These are phyloP conservation scores for Trichoderma citrinoviride DNA, from an alignment of 2,329 filamentous ascomycete species.

Conservation along the genomic window DNA sequence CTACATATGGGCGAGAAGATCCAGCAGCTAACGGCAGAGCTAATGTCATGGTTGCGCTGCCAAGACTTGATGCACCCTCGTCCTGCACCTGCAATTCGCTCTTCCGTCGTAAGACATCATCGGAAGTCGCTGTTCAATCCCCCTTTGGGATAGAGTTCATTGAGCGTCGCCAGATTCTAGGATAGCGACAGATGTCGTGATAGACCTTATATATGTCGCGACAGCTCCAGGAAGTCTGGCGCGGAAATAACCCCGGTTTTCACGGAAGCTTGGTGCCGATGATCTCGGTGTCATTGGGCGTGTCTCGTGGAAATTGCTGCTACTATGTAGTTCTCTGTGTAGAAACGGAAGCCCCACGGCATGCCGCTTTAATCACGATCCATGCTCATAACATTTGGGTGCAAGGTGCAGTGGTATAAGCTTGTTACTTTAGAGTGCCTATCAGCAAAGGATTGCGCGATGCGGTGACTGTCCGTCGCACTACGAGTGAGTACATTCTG, in stretches of 20 bases:
- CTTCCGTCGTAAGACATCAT: neutral
- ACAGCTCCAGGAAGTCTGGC: neutral
- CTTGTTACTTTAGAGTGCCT: neutral
- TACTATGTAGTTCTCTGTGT: too few relatives aligned
- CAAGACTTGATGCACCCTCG: neutral
- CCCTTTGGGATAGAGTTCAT: neutral
- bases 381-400: neutral
- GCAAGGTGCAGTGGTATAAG: neutral
- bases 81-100: neutral
- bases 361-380: slow-evolving; percentile 2
- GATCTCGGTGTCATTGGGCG: neutral
- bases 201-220: neutral
- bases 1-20: neutral
- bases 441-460: neutral
- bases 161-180: neutral
- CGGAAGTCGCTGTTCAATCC: neutral
- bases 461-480: neutral
- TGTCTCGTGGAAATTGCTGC: too few relatives aligned
- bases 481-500: neutral
- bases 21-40: neutral
- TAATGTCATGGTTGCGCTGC: neutral
- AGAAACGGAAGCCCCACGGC: neutral
- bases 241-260: slow-evolving; percentile 4
- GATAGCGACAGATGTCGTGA: slow-evolving; percentile 1
- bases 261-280: slow-evolving; percentile 2